Percentiles rank a stretch among this genome's conserved stretches.
Evolutionary conservation across 1,284 basidiomycete genomes (phyloP).

Genomic region (Gomphus bonarii): DNA sequence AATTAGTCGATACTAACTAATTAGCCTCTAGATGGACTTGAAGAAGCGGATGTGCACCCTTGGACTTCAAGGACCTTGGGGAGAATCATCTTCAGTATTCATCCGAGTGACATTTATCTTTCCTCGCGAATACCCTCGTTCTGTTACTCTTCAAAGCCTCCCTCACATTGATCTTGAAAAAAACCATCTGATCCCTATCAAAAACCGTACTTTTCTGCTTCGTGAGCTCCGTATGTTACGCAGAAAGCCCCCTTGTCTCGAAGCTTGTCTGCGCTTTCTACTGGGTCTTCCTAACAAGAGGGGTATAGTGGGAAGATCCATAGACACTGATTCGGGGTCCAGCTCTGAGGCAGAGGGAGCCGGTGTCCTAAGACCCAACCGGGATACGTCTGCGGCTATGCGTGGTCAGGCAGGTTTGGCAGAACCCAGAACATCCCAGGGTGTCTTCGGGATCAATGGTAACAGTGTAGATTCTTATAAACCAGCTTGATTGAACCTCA

Average conservation of each 20-base stretch:
- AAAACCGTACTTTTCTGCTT: slow-evolving; percentile 67
- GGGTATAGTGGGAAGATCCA: slow-evolving; percentile 27
- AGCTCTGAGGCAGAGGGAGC: slow-evolving; percentile 34
- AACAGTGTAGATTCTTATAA: slow-evolving; percentile 11
- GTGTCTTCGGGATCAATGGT: slow-evolving; percentile 83
- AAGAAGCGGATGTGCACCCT: slow-evolving; percentile 79
- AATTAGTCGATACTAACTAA: background rate
- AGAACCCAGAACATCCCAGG: slow-evolving; percentile 73
- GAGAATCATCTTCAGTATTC: slow-evolving; percentile 63
- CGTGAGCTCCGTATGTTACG: slow-evolving; percentile 65
- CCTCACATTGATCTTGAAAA: slow-evolving; percentile 78
- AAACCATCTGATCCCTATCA: slow-evolving; percentile 69
- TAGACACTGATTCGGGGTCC: slow-evolving; percentile 42
- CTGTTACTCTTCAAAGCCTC: slow-evolving; percentile 46
- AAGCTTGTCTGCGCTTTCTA: slow-evolving; percentile 72
- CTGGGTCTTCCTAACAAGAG: slow-evolving; percentile 54
- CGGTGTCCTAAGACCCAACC: slow-evolving; percentile 14
- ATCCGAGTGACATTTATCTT: slow-evolving; percentile 88
- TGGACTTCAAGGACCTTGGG: slow-evolving; percentile 87
- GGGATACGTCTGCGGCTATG: slow-evolving; percentile 31
- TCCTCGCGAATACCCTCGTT: slow-evolving; percentile 72
- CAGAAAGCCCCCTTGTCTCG: slow-evolving; percentile 57
- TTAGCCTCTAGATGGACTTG: slow-evolving; percentile 3
- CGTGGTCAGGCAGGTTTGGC: slow-evolving; percentile 65
- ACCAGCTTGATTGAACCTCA: background rate